Evolutionary conservation across 805 yeast genomes (phyloP).

Genomic region (Saccharomycopsis babjevae): DNA sequence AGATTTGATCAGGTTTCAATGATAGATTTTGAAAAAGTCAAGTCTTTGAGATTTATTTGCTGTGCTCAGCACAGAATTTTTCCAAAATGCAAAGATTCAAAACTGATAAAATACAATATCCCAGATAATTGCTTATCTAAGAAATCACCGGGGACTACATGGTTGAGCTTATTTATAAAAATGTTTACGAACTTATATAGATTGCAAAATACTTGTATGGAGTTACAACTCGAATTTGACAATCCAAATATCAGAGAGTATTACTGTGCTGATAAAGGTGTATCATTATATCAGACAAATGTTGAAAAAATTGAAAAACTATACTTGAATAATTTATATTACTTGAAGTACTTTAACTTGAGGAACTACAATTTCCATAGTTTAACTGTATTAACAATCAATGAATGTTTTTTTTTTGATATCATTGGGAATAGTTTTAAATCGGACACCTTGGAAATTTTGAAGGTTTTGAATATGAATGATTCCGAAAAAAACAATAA

Average conservation of each 20-base stretch:
- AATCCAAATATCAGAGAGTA: neutral
- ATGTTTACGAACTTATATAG: neutral
- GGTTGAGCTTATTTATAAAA: neutral
- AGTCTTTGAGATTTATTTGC: neutral
- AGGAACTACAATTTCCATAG: neutral
- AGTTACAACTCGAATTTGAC: neutral
- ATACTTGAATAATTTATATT: neutral
- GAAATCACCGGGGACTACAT: neutral
- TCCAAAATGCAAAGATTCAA: neutral
- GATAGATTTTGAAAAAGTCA: neutral
- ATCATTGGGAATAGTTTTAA: neutral
- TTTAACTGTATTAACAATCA: neutral
- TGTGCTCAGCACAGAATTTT: neutral
- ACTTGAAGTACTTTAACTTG: neutral
- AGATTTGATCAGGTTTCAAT: neutral
- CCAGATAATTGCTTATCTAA: neutral
- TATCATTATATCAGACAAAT: neutral
- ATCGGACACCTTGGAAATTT: neutral
- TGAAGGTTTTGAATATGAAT: neutral
- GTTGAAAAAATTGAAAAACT: neutral
- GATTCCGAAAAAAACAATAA: neutral
- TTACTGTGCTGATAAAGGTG: neutral
- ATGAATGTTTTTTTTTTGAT: neutral
- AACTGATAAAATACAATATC: neutral
- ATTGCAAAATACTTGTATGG: conserved; percentile 1